Conservation (phyloP, 2,329 filamentous ascomycete species). For the Trichoderma sp. region DNA sequence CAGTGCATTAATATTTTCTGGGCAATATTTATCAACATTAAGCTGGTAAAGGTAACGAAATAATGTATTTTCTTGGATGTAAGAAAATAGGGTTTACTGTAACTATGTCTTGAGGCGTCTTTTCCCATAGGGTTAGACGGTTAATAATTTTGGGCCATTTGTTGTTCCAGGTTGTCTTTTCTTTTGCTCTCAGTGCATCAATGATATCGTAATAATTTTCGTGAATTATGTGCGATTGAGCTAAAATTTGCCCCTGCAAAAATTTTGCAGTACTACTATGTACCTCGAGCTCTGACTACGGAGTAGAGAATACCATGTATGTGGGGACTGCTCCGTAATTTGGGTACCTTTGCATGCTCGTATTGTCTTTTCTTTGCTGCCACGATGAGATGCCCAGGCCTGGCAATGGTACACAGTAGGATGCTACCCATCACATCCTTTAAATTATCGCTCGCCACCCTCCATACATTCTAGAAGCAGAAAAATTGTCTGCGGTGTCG, state of each 20-base stretch:
- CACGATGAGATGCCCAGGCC: no score
- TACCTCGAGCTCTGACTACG: not conserved
- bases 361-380: no score
- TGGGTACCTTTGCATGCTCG: no score
- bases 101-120: not conserved
- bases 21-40: not conserved
- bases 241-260: not conserved
- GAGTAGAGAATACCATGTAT: not conserved
- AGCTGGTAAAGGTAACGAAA: no score
- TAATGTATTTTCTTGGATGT: not conserved
- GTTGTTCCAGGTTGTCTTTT: not conserved
- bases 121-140: not conserved
- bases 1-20: no score
- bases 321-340: not conserved
- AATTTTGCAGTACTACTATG: not conserved
- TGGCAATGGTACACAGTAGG: not conserved
- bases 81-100: not conserved
- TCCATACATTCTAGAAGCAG: not conserved
- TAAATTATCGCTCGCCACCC: not conserved
- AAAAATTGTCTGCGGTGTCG: not conserved
- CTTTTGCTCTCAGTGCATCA: not conserved
- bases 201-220: not conserved
- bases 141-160: not conserved
- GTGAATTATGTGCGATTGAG: not conserved
- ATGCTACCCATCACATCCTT: not conserved